Base-by-base conservation (phyloP, 441 rosid species). In the Theobroma grandiflorum region DNA sequence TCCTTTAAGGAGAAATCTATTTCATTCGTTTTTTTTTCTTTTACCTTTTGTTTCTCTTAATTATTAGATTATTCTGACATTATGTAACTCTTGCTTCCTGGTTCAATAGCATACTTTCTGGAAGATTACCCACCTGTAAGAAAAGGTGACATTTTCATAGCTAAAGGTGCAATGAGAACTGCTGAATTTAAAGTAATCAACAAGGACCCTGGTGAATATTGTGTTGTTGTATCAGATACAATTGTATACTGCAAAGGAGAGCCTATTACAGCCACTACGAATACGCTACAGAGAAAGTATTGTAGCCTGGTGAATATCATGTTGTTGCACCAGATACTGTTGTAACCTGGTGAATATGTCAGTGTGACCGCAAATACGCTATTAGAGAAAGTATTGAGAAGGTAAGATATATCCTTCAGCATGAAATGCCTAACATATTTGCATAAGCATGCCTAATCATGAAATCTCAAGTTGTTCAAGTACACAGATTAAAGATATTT, bases 101-200 rank as follows among this genome's bases (percentile, higher is more conserved):
- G 37, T 38, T 75, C 37, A 72, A 67, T 76, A 86, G 86, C 88
- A 45, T 87, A 84, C 58, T 87, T 87, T 78, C 12, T 79, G 35
- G 88, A 80, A 73, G 81, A 82, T 2, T 74, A 83, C 76, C 86
- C 85, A 9, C 88, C 88, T 9, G 88, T 87, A 74, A 81, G 84
- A 74, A 87, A 87, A 20, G 87, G 90, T 1, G 88, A 87, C 82
- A 80, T 83, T 59, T 87, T 87, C 79, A 82, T 78, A 20, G 85
- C 85, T 26, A 82, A 86, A 74, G 90, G 88, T 76, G 90, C 86
- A 55, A 87, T 85, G 88, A 68, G 84, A 82, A 84, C 86, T 67
- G 88, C 83, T 76, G 90, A 87, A 78, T 87, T 87, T 74, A 87
- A 87, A 63, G 88, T 87, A 26, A 81, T 85, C 11, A 87, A 84